Evolutionary conservation across 306 rosid genomes (phyloP), one percentile per base, ranked within the genome.

Genomic region (Begonia peltatifolia): DNA sequence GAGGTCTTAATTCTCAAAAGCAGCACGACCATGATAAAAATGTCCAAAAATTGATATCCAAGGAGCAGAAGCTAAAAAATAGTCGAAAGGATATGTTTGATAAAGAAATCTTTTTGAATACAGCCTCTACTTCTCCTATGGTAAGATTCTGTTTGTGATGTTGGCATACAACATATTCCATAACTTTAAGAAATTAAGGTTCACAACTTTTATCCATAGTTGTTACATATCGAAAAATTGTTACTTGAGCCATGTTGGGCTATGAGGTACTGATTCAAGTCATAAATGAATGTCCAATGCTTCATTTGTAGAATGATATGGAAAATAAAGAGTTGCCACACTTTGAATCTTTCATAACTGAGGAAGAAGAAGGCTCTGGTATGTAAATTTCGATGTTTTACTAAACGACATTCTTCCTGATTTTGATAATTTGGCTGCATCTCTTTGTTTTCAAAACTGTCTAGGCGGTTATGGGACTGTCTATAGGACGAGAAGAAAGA

Each of bases 291-390:
- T 15, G 22, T 13, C 16, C 41, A 35, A 14, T 52, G 56, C 35
- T 60, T 60, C 18, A 13, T 56, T 42, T 65, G 47, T 47, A 59
- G 75, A 64, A 65, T 15, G 59, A 64, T 62, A 41, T 65, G 64
- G 71, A 60, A 57, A 60, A 46, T 42, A 60, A 50, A 23, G 47
- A 48, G 25, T 49, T 60, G 25, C 68, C 76, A 42, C 63, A 23
- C 9, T 64, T 71, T 4, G 71, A 65, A 41, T 20, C 63, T 56
- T 70, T 59, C 55, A 41, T 64, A n/a, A 52, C 60, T 4, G 75
- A 70, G 71, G 71, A 70, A 44, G 71, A 70, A 56, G 75, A 64
- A 70, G 75, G 75, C 44, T 71, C 76, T 50, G 71, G 71, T 71
- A 65, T 22, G 56, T 48, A 55, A 14, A 49, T 44, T 52, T 42